Evolutionary conservation across 352 stramenopile species (phyloP).

Genomic region (Phytophthora tubulina): DNA sequence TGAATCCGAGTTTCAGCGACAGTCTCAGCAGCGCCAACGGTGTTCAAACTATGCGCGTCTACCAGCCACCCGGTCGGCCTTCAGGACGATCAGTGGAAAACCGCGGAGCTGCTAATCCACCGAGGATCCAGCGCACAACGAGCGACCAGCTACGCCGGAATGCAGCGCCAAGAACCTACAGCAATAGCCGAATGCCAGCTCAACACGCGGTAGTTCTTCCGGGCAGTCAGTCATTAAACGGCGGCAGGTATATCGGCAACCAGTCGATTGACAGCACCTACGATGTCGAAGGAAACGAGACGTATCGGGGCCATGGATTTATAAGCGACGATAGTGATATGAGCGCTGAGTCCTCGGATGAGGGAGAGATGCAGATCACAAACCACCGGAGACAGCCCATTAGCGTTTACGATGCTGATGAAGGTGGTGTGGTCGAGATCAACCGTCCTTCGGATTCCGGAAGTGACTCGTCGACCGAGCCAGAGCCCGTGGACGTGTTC

Average conservation of each 20-base stretch:
- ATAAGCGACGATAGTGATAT: conserved; percentile 38
- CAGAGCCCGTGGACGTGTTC: conserved; percentile 50
- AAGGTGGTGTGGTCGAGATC: conserved; percentile 54
- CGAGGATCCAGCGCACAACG: conserved; percentile 18
- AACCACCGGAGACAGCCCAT: conserved; percentile 17
- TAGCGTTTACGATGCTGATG: conserved; percentile 48
- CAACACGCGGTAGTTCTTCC: background rate
- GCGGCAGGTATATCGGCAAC: conserved; percentile 19
- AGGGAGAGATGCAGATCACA: conserved; percentile 29
- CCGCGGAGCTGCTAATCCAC: conserved; percentile 9
- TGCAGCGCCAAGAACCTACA: conserved; percentile 11
- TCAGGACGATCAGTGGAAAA: conserved; percentile 31
- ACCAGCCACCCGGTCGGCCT: conserved; percentile 19
- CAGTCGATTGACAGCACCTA: conserved; percentile 48
- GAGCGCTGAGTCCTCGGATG: conserved; percentile 36
- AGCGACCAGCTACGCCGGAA: conserved; percentile 29
- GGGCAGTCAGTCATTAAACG: conserved; percentile 13
- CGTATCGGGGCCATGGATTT: conserved; percentile 37
- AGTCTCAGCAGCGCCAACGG: conserved; percentile 12
- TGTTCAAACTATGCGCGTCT: conserved; percentile 14
- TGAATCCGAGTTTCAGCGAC: conserved; percentile 27
- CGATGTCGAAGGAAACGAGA: conserved; percentile 36
- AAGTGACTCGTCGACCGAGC: conserved; percentile 32
- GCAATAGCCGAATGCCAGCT: conserved; percentile 8
- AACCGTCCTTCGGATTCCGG: conserved; percentile 30